Evolutionary conservation across 345 rosid species (phyloP).

Genomic region (Hypericum perforatum): DNA sequence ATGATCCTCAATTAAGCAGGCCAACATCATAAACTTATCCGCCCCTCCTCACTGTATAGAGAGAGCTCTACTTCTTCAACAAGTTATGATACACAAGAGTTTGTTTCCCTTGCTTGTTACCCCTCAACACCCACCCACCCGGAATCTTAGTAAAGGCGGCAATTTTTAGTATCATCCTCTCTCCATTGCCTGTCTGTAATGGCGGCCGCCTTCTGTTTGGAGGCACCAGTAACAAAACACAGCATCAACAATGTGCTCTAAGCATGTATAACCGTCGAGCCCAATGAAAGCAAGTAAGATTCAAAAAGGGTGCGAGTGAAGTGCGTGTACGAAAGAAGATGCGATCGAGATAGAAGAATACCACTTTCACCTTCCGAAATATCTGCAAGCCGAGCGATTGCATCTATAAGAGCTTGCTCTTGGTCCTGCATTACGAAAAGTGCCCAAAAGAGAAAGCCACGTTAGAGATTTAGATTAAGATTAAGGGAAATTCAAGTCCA

Average conservation of each 20-base stretch:
- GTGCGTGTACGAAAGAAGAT: no score
- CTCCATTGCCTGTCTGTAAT: conserved; percentile 28
- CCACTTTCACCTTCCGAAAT: conserved; percentile 98
- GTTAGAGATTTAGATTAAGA: neutral
- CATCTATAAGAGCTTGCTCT: conserved; percentile 78
- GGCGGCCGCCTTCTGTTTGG: conserved; percentile 34
- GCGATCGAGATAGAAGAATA: conserved; percentile 10
- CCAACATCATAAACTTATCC: neutral
- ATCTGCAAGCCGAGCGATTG: conserved; percentile 84
- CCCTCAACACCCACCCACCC: no score
- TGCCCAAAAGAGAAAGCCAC: neutral
- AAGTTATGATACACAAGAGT: no score
- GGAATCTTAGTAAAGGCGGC: no score
- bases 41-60: no score
- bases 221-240: neutral
- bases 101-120: no score
- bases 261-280: no score
- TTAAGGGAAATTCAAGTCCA: neutral
- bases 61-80: no score
- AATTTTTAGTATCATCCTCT: conserved; percentile 15
- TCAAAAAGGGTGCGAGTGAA: no score
- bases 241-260: no score
- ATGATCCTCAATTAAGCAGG: conserved; percentile 14
- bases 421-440: conserved; percentile 50
- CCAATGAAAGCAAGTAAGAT: no score